These are phyloP conservation scores for Pythium phragmitis DNA, from an alignment of 352 stramenopile genomes.

Conservation along the genomic window DNA sequence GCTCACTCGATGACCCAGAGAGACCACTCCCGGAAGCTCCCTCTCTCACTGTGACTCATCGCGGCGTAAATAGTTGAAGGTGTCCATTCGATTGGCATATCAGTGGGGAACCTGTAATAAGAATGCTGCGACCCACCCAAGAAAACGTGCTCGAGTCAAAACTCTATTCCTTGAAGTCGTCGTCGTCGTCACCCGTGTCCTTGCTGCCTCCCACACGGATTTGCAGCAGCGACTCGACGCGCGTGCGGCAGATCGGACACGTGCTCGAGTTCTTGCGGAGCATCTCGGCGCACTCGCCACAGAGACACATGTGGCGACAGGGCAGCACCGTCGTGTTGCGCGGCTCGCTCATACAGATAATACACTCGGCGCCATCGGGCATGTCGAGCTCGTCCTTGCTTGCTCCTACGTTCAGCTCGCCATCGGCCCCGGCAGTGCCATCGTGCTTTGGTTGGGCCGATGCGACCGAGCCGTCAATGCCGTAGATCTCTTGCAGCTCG, in stretches of 20 bases:
- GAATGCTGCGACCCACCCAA: too few species aligned
- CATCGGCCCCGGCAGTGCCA: neutral
- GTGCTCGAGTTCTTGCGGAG: constrained; percentile 69
- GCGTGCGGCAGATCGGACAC: constrained; percentile 80
- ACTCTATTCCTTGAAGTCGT: neutral
- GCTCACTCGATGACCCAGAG: too few species aligned
- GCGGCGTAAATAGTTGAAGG: constrained; percentile 16
- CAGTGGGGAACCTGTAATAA: too few species aligned
- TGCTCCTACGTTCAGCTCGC: constrained; percentile 10
- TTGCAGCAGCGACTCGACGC: constrained; percentile 73
- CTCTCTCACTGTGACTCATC: neutral
- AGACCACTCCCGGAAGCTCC: neutral
- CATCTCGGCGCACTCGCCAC: constrained; percentile 72
- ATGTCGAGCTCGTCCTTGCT: constrained; percentile 53
- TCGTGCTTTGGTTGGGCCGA: constrained; percentile 41
- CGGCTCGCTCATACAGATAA: constrained; percentile 84
- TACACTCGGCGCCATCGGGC: constrained; percentile 80
- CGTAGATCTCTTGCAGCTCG: constrained; percentile 88
- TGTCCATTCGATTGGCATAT: constrained; percentile 8
- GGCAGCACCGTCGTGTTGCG: constrained; percentile 83
- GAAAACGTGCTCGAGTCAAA: too few species aligned
- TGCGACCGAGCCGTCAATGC: constrained; percentile 67
- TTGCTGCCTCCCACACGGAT: constrained; percentile 62
- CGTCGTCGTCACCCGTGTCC: constrained; percentile 29
- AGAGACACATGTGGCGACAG: constrained; percentile 88